Evolutionary conservation across 2,329 filamentous ascomycete species (phyloP), one percentile per base, ranked within the genome.

Genomic region (Aspergillus quadricinctus): DNA sequence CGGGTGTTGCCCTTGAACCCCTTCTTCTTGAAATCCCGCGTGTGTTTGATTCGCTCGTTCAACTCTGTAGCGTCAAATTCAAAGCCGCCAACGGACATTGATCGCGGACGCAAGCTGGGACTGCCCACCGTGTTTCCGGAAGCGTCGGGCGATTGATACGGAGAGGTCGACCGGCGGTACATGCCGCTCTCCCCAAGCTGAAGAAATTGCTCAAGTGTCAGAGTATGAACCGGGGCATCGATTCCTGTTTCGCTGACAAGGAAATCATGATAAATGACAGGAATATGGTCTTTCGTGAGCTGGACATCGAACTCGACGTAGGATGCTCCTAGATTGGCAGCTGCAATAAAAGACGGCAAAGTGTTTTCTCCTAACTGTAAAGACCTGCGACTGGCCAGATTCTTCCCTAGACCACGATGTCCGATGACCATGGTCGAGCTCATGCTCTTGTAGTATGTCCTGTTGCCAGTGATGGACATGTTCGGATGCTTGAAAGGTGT

Each of bases 231-330:
- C 0, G 94, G 94, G 0, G 94, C 94, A 69, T 99, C 94, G 53
- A 97, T 94, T 9, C 95, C 94, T 0, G 94, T 97, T 75, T 99
- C 94, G 69, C 92, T 96, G 71, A 99, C 94, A 14, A 97, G 81
- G 69, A 99, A 99, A 73, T 99, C 94, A 70, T 99, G 94, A 70
- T 99, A 99, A 67, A 99, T 96, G 62, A 99, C 93, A 0, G 94
- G 94, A 1, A 99, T 92, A 66, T 95, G 92, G 70, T 99, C 94
- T 69, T 99, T 99, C n/a, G 94, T 99, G 41, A 99, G 80, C 71
- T 99, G 94, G 0, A 99, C 94, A 70, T 99, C 94, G 67, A 85
- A 84, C 65, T 88, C 85, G 37, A 88, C 84, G 64, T 88, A 88
- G 9, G 82, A 83, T 11, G 85, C 94, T 8, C 94, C 94, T 52